A percentile compares a stretch with the other conserved stretches of the same genome.
phyloP scores from a whole-genome alignment of 306 rosid genomes.

The Spatholobus suberectus region DNA sequence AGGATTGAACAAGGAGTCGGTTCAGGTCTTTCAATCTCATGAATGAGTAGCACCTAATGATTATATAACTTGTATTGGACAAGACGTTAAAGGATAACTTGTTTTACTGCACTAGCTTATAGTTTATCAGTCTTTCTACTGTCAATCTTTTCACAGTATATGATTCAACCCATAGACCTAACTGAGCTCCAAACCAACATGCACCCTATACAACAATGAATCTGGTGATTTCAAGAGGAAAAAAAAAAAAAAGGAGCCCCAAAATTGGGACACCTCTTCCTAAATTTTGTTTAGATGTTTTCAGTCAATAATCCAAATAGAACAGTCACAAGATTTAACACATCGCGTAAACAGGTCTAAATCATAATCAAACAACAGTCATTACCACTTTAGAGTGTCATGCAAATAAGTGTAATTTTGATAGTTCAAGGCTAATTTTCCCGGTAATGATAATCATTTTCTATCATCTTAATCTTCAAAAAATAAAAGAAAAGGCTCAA shows the following conservation, averaged over 20 bases:
- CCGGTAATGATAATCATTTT: neutral
- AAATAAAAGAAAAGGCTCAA: neutral
- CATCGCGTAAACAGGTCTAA: neutral
- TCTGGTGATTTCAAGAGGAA: neutral
- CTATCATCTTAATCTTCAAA: neutral
- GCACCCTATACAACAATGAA: neutral
- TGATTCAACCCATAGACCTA: neutral
- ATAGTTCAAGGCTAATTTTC: constrained; percentile 1
- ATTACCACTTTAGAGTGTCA: neutral
- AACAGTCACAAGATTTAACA: neutral
- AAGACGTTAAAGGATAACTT: neutral
- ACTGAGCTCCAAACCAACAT: neutral
- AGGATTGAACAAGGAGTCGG: too few relatives aligned
- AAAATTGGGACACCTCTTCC: neutral
- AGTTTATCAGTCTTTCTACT: neutral
- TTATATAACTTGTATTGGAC: neutral
- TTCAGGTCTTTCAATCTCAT: neutral
- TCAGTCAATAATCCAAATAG: neutral
- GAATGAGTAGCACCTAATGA: neutral
- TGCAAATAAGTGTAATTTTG: neutral
- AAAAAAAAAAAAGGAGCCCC: neutral
- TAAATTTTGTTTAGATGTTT: neutral
- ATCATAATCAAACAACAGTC: neutral
- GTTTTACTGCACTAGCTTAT: neutral
- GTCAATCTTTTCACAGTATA: neutral